Evolutionary conservation across 306 rosid genomes (phyloP).

Genomic region (Dalbergia oliveri): DNA sequence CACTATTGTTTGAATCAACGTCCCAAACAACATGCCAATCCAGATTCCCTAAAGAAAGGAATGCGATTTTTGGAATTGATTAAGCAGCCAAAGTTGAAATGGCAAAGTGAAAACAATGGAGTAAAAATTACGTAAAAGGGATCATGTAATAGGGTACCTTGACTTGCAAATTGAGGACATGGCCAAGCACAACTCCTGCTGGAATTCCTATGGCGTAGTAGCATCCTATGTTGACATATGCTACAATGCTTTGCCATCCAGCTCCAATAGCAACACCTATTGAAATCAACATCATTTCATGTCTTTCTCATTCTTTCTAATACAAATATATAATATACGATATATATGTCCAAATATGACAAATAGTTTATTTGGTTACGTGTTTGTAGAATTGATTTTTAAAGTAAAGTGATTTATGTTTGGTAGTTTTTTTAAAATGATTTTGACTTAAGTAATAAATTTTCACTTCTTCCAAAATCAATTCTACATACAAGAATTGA

Average conservation of each 20-base stretch:
- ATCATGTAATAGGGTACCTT: conserved; percentile 37
- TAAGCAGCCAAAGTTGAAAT: not conserved
- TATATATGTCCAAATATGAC: not conserved
- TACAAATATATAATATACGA: too few species aligned
- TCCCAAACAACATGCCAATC: conserved; percentile 80
- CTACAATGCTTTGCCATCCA: conserved; percentile 63
- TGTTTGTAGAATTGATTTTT: too few species aligned
- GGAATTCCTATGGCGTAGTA: conserved; percentile 62
- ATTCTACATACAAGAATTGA: too few species aligned
- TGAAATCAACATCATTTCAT: conserved; percentile 20
- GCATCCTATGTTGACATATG: conserved; percentile 59
- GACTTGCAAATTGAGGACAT: conserved; percentile 49
- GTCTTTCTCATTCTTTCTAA: not conserved
- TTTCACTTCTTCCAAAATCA: too few species aligned
- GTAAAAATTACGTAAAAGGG: not conserved
- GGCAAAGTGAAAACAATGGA: not conserved
- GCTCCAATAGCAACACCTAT: conserved; percentile 70
- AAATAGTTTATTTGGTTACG: not conserved
- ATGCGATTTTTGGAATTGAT: conserved; percentile 8
- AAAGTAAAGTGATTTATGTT: too few species aligned
- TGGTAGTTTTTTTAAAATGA: too few species aligned
- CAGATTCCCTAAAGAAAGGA: conserved; percentile 58
- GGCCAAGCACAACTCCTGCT: conserved; percentile 54
- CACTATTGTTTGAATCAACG: conserved; percentile 65
- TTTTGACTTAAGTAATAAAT: too few species aligned